These are phyloP conservation scores for Lactarius psammicola DNA, from an alignment of 768 basidiomycete genomes.

Conservation along the genomic window DNA sequence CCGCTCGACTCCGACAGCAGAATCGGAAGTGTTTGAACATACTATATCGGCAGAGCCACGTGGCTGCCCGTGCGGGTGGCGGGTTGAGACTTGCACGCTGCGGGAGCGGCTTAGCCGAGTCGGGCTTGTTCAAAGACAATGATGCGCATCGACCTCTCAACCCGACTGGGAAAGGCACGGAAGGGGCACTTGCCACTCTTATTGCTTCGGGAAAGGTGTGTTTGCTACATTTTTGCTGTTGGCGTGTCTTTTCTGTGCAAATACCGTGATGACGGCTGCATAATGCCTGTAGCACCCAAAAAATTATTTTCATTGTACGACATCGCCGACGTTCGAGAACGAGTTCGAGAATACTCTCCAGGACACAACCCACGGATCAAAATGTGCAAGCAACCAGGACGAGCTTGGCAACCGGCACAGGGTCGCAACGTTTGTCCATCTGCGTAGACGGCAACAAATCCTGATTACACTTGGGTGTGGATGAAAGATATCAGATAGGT, in stretches of 20 bases:
- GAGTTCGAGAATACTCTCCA: constrained; percentile 76
- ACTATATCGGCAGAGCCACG: constrained; percentile 28
- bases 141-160: constrained; percentile 16
- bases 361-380: constrained; percentile 56
- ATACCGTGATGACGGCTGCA: background rate
- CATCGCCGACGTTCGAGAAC: constrained; percentile 65
- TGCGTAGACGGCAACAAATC: constrained; percentile 80
- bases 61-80: constrained; percentile 16
- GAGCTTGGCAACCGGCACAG: constrained; percentile 64
- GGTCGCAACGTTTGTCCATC: constrained; percentile 68
- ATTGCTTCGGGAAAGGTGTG: constrained; percentile 9
- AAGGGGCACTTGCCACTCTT: constrained; percentile 24
- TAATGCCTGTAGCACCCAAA: background rate
- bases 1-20: constrained; percentile 23
- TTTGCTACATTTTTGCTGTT: constrained; percentile 3
- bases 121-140: constrained; percentile 25
- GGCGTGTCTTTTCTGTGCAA: background rate
- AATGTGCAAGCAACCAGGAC: constrained; percentile 80
- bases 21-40: constrained; percentile 20
- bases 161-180: constrained; percentile 12
- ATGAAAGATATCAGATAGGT: background rate
- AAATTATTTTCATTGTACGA: constrained; percentile 35
- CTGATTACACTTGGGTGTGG: constrained; percentile 53
- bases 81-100: constrained; percentile 5
- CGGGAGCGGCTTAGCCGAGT: constrained; percentile 19